phyloP scores from a whole-genome alignment of 257 asterid species.

The Capsicum baccatum region DNA sequence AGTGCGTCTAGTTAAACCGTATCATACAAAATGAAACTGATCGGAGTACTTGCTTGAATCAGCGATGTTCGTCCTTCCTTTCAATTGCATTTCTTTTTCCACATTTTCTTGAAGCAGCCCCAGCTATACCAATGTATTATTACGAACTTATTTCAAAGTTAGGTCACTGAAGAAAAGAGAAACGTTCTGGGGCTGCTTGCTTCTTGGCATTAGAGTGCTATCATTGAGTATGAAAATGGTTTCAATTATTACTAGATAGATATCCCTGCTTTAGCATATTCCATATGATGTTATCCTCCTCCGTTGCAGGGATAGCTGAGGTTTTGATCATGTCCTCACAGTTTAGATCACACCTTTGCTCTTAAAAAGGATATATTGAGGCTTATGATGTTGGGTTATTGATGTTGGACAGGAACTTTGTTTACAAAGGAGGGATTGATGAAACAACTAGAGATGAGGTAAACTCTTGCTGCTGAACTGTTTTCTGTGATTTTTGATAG shows the following conservation, averaged over 20 bases:
- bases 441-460: slow-evolving; percentile 81
- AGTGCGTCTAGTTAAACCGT: background rate
- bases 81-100: background rate
- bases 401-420: too few species aligned
- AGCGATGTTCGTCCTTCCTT: background rate
- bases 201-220: background rate
- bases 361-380: too few species aligned
- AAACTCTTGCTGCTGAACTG: slow-evolving; percentile 27
- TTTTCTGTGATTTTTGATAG: background rate
- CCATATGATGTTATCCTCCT: slow-evolving; percentile 1
- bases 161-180: background rate
- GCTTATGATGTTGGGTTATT: too few species aligned
- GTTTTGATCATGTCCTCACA: slow-evolving; percentile 34
- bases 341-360: too few species aligned
- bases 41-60: slow-evolving; percentile 15
- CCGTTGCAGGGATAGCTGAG: slow-evolving; percentile 82
- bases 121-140: slow-evolving; percentile 9
- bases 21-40: background rate
- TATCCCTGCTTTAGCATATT: background rate
- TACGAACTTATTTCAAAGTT: background rate
- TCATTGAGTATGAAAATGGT: background rate
- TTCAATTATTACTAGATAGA: background rate
- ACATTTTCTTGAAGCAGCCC: background rate
- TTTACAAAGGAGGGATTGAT: background rate
- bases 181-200: background rate